Conservation (phyloP, 768 basidiomycete species). For the Rhizopogon sp. region DNA sequence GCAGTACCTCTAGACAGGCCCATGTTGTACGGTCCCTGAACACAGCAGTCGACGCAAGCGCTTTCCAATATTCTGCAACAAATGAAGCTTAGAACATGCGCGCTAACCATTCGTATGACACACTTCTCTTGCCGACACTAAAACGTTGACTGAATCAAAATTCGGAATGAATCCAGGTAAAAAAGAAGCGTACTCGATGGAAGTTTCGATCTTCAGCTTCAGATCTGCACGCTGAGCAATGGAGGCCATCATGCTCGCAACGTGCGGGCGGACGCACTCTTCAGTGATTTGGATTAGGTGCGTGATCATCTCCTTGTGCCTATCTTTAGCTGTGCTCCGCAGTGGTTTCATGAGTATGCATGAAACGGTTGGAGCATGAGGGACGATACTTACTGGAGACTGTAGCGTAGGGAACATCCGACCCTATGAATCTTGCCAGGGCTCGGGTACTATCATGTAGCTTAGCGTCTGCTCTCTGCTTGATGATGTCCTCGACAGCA, state of each 20-base stretch:
- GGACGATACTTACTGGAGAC: neutral
- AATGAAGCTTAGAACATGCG: neutral
- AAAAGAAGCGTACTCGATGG: too few relatives aligned
- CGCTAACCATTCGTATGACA: neutral
- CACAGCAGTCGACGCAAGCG: too few relatives aligned
- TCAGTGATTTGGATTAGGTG: neutral
- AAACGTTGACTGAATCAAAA: neutral
- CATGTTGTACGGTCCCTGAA: neutral
- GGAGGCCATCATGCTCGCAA: too few relatives aligned
- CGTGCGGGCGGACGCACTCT: neutral
- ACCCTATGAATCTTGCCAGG: too few relatives aligned
- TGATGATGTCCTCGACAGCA: neutral
- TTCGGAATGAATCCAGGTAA: too few relatives aligned
- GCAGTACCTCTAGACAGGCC: slow-evolving; percentile 12
- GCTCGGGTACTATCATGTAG: too few relatives aligned
- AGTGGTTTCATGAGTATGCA: neutral
- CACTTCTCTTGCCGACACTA: slow-evolving; percentile 1
- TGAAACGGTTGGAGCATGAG: neutral
- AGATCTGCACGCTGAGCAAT: too few relatives aligned
- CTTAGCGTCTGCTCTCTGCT: neutral
- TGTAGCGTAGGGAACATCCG: neutral
- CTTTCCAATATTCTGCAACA: slow-evolving; percentile 14
- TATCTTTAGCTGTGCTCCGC: neutral
- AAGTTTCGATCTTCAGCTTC: too few relatives aligned
- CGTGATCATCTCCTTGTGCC: neutral